phyloP scores from a whole-genome alignment of 345 rosid species.

The Excoecaria cochinchinensis region DNA sequence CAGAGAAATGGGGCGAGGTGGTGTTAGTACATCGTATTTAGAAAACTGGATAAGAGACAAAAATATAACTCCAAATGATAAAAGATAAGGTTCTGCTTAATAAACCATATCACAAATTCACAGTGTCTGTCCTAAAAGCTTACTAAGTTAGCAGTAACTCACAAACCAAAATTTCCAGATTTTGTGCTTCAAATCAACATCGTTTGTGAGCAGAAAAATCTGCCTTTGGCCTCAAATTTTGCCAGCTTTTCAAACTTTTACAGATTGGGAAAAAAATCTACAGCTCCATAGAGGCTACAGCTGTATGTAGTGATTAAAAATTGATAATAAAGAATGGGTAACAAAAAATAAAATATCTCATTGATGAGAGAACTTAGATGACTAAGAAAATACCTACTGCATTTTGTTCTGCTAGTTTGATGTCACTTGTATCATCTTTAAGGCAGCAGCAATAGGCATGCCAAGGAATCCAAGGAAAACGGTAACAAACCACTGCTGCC shows the following conservation, averaged over 20 bases:
- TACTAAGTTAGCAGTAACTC: slow-evolving; percentile 7
- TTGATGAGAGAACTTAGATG: slow-evolving; percentile 1
- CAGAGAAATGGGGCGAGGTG: too few species aligned
- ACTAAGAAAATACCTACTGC: background rate
- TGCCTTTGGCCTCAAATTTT: slow-evolving; percentile 6
- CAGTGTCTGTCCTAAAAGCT: slow-evolving; percentile 8
- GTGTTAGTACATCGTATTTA: too few species aligned
- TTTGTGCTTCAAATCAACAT: slow-evolving; percentile 4
- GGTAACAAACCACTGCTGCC: slow-evolving; percentile 74
- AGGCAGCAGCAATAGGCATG: slow-evolving; percentile 86
- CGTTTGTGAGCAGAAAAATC: slow-evolving; percentile 10
- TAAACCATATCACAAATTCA: background rate
- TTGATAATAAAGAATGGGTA: background rate
- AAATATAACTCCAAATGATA: too few species aligned
- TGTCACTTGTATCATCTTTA: slow-evolving; percentile 71
- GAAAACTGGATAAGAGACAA: too few species aligned
- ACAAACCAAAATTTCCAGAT: background rate
- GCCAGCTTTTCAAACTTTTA: slow-evolving; percentile 18
- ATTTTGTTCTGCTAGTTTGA: slow-evolving; percentile 21
- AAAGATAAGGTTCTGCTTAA: background rate
- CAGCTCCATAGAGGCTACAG: slow-evolving; percentile 7
- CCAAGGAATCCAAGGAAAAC: slow-evolving; percentile 82
- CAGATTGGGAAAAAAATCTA: background rate
- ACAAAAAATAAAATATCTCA: background rate
- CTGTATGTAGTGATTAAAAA: background rate